phyloP scores from a whole-genome alignment of 306 rosid genomes.

The Cucurbita moschata region DNA sequence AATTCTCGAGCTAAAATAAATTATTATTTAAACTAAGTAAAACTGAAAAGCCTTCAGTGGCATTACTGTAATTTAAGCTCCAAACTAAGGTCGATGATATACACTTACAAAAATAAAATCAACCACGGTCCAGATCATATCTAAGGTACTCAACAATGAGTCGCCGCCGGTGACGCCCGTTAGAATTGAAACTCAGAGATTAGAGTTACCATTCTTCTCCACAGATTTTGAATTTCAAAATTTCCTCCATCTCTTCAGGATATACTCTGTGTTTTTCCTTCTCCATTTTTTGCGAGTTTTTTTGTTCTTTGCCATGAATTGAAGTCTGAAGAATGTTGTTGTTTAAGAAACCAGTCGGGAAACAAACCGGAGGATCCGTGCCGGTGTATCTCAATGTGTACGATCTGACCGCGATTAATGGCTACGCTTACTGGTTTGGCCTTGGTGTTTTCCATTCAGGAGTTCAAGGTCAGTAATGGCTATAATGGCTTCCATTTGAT shows the following conservation, averaged over 20 bases:
- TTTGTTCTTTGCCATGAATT: background rate
- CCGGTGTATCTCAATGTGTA: slow-evolving; percentile 83
- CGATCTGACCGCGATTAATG: slow-evolving; percentile 84
- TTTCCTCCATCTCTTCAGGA: background rate
- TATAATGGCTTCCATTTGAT: background rate
- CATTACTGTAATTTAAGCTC: background rate
- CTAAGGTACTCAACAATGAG: background rate
- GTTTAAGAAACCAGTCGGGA: slow-evolving; percentile 34
- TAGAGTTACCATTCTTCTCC: background rate
- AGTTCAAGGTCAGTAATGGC: slow-evolving; percentile 51
- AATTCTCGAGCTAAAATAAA: no score
- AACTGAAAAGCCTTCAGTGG: background rate
- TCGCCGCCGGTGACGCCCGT: slow-evolving; percentile 5
- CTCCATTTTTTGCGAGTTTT: background rate
- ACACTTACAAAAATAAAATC: background rate
- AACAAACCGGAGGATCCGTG: slow-evolving; percentile 45
- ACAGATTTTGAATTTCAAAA: background rate
- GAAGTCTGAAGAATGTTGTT: slow-evolving; percentile 16
- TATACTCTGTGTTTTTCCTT: background rate
- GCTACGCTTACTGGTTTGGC: slow-evolving; percentile 89
- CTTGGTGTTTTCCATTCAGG: slow-evolving; percentile 95
- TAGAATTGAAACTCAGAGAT: background rate
- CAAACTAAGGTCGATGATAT: background rate
- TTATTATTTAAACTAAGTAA: no score
- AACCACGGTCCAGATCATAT: background rate